These are phyloP conservation scores for Colletotrichum musae DNA, from an alignment of 2,329 filamentous ascomycete species.

Conservation along the genomic window DNA sequence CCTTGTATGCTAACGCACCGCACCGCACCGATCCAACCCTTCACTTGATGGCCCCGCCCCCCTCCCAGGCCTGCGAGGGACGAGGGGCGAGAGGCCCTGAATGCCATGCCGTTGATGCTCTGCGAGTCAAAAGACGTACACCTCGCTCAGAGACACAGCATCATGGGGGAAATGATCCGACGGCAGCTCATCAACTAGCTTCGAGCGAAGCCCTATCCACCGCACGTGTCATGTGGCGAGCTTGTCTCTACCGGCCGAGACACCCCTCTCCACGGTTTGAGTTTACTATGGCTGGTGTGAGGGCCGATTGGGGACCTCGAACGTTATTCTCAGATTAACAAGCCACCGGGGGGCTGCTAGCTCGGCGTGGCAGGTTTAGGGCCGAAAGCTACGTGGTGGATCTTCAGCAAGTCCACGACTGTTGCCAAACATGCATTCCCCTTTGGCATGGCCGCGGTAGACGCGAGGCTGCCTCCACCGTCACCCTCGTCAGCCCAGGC, in stretches of 20 bases:
- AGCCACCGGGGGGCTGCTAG: conserved; percentile 22
- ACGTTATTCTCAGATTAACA: conserved; percentile 30
- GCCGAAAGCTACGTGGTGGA: conserved; percentile 36
- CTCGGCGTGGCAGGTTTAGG: conserved; percentile 31
- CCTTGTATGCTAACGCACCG: conserved; percentile 8
- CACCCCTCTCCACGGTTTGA: conserved; percentile 25
- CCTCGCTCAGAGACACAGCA: conserved; percentile 16
- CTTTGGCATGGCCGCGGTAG: conserved; percentile 15
- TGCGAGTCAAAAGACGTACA: conserved; percentile 5
- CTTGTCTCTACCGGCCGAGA: conserved; percentile 36
- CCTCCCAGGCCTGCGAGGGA: conserved; percentile 5
- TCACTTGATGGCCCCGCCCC: neutral
- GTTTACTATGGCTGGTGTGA: conserved; percentile 1
- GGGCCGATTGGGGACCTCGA: conserved; percentile 18
- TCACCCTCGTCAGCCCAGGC: conserved; percentile 31
- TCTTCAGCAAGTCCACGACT: conserved; percentile 28
- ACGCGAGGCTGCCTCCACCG: conserved; percentile 28
- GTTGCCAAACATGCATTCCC: conserved; percentile 28
- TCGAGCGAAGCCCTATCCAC: conserved; percentile 32
- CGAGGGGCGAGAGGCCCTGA: neutral
- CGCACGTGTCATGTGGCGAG: conserved; percentile 39
- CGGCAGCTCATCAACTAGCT: conserved; percentile 27
- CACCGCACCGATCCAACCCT: neutral
- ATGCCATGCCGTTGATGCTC: neutral
- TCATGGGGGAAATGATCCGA: conserved; percentile 35